Evolutionary conservation across 495 filamentous ascomycete species (phyloP).

Genomic region (Wilcoxina mikolae): DNA sequence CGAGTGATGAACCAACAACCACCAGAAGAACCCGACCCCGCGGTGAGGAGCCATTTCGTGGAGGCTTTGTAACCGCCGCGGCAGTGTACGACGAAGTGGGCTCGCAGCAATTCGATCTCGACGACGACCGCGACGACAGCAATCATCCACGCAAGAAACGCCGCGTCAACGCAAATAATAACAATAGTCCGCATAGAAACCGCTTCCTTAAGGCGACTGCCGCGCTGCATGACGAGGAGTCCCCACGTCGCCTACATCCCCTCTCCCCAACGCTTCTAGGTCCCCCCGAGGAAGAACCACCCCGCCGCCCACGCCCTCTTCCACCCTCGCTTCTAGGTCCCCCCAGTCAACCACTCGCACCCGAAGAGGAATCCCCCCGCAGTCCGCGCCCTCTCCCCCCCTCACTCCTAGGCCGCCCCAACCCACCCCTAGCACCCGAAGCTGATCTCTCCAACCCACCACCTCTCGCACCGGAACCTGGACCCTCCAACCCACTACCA

Average conservation of each 20-base stretch:
- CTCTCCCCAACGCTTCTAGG: no score
- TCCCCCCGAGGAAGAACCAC: not conserved
- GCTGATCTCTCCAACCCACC: not conserved
- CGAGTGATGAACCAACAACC: no score
- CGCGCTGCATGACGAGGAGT: not conserved
- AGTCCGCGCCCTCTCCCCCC: not conserved
- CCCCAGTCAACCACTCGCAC: no score
- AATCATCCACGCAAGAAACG: not conserved
- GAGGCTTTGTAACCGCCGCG: constrained; percentile 1
- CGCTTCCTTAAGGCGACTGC: constrained; percentile 19
- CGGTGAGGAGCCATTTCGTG: no score
- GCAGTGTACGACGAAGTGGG: not conserved
- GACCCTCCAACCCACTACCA: not conserved
- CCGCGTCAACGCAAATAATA: not conserved
- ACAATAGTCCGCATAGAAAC: constrained; percentile 12
- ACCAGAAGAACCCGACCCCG: no score
- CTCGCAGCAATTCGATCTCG: not conserved
- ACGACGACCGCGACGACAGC: constrained; percentile 1
- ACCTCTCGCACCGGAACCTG: not conserved
- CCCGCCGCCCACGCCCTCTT: not conserved
- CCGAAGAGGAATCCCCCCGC: not conserved
- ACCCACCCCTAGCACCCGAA: not conserved
- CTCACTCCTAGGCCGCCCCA: not conserved
- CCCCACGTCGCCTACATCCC: no score
- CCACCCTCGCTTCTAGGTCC: not conserved